phyloP scores from a whole-genome alignment of 2,329 filamentous ascomycete genomes.

The Leptographium wingfieldii region DNA sequence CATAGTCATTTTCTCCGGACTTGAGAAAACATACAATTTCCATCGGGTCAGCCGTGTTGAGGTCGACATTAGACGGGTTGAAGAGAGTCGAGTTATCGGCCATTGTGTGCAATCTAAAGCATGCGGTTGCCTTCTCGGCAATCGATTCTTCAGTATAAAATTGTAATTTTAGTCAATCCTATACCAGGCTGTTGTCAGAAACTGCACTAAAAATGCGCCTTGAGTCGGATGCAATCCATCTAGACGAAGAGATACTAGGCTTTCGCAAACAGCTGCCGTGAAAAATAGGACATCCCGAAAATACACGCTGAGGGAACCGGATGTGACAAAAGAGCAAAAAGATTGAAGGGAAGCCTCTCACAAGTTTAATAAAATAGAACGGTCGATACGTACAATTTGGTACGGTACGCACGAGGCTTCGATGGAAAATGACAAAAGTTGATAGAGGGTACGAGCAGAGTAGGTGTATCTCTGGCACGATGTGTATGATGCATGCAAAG shows the following conservation, averaged over 20 bases:
- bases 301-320: neutral
- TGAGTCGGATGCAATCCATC: neutral
- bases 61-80: slow-evolving; percentile 29
- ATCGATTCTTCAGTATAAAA: neutral
- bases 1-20: slow-evolving; percentile 35
- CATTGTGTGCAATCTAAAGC: slow-evolving; percentile 5
- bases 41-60: slow-evolving; percentile 26
- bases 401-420: neutral
- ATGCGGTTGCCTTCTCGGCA: neutral
- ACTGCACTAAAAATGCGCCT: neutral
- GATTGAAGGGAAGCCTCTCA: neutral
- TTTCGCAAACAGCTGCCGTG: too few species aligned
- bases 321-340: neutral
- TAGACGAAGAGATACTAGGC: neutral
- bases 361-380: neutral
- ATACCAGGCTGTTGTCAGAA: too few species aligned
- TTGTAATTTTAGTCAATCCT: too few species aligned
- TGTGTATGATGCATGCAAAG: too few species aligned
- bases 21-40: slow-evolving; percentile 39
- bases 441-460: too few species aligned
- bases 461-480: too few species aligned
- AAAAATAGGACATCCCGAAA: neutral
- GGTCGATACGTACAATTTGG: neutral
- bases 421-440: neutral
- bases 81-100: slow-evolving; percentile 13